Conservation (phyloP, 2,329 filamentous ascomycete genomes). For the Samsoniella hepiali region DNA sequence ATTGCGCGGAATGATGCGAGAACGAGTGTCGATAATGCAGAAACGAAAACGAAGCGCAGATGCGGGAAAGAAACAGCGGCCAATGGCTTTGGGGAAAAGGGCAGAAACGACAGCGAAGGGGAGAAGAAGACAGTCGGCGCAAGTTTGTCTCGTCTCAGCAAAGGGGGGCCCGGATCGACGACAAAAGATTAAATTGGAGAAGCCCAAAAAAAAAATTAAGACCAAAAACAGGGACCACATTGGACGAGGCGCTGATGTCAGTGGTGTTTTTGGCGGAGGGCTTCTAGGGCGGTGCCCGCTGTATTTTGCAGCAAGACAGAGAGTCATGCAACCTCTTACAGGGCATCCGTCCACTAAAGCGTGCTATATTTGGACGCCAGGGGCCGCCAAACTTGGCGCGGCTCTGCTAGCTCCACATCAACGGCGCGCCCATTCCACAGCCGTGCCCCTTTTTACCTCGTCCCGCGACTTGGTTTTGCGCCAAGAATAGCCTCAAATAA, state of each 20-base stretch:
- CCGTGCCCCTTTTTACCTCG: conserved; percentile 1
- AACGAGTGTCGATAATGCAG: background rate
- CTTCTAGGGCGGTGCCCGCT: background rate
- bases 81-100: background rate
- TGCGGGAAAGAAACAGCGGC: background rate
- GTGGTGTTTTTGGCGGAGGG: background rate
- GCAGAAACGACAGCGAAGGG: background rate
- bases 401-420: background rate
- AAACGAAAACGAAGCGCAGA: background rate
- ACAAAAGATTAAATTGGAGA: conserved; percentile 2
- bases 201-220: background rate
- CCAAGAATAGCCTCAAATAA: too few species aligned
- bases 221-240: conserved; percentile 8
- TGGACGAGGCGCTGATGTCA: background rate
- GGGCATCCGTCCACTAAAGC: background rate
- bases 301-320: background rate
- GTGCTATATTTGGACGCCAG: conserved; percentile 1
- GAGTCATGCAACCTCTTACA: background rate
- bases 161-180: conserved; percentile 11
- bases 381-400: background rate
- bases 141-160: conserved; percentile 5
- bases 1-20: background rate
- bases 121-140: background rate
- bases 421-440: background rate
- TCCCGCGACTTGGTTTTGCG: background rate